Percentiles rank a stretch among this genome's conserved stretches.
These are phyloP conservation scores for Tolypocladium ophioglossoides DNA, from an alignment of 2,329 filamentous ascomycete genomes.

Conservation along the genomic window DNA sequence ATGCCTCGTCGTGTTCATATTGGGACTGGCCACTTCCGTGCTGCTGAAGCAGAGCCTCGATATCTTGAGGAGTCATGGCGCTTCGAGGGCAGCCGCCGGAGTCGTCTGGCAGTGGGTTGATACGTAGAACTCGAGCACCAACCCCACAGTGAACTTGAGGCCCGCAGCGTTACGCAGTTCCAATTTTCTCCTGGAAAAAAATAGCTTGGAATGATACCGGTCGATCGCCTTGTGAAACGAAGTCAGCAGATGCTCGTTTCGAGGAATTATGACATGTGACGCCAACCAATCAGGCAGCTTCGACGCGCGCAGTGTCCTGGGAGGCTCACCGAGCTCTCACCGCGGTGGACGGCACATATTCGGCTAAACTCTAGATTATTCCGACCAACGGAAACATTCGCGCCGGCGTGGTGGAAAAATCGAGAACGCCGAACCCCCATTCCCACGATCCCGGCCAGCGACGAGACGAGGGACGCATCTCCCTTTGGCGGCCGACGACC, in stretches of 20 bases:
- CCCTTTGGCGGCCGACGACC: conserved; percentile 1
- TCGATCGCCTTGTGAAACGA: background rate
- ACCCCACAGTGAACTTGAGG: background rate
- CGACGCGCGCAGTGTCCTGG: background rate
- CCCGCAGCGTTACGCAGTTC: background rate
- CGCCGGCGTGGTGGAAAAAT: conserved; percentile 16
- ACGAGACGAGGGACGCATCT: conserved; percentile 14
- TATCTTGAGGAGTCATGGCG: conserved; percentile 24
- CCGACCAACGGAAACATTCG: conserved; percentile 17
- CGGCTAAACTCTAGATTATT: conserved; percentile 15
- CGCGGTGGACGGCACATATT: conserved; percentile 11
- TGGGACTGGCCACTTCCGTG: conserved; percentile 17
- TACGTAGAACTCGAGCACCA: background rate
- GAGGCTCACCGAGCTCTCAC: background rate
- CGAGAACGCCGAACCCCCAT: conserved; percentile 9
- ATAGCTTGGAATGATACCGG: background rate
- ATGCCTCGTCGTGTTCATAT: conserved; percentile 15
- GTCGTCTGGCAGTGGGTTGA: background rate
- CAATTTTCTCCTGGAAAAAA: background rate
- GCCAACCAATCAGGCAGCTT: background rate
- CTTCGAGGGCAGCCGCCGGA: no score
- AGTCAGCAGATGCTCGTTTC: background rate
- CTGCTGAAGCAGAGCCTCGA: conserved; percentile 24
- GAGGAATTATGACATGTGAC: background rate
- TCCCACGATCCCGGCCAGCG: conserved; percentile 11